These are phyloP conservation scores for Colletotrichum sansevieriae DNA, from an alignment of 2,329 filamentous ascomycete species.

Conservation along the genomic window DNA sequence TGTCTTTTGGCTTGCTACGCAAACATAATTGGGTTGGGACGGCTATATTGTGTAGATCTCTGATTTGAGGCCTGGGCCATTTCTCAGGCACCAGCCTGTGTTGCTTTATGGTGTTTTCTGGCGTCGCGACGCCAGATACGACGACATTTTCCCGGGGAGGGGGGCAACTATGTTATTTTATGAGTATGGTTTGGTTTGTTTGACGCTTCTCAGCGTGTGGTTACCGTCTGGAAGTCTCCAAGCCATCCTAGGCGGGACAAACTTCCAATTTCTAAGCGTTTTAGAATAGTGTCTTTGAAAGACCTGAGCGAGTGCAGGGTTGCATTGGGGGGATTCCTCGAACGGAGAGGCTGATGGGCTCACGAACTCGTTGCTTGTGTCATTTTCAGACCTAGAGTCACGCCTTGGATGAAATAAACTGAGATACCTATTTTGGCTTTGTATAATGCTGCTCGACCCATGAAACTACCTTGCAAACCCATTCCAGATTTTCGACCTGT, in stretches of 20 bases:
- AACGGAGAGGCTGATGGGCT: background rate
- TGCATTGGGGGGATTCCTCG: background rate
- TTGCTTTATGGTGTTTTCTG: conserved; percentile 17
- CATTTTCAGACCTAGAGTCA: conserved; percentile 34
- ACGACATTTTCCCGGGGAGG: background rate
- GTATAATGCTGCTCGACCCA: background rate
- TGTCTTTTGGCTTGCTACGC: conserved; percentile 20
- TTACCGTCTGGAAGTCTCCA: conserved; percentile 19
- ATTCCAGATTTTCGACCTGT: too few relatives aligned
- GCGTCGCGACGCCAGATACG: background rate
- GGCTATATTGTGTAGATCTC: background rate
- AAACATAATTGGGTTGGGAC: conserved; percentile 11
- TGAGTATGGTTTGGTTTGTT: conserved; percentile 24
- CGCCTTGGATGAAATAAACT: conserved; percentile 38
- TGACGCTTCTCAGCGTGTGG: conserved; percentile 9
- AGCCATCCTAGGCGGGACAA: conserved; percentile 8
- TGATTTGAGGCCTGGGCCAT: background rate
- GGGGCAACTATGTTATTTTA: conserved; percentile 21
- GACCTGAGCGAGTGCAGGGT: conserved; percentile 7
- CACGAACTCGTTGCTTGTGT: conserved; percentile 11
- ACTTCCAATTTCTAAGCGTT: conserved; percentile 20
- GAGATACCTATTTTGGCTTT: conserved; percentile 41
- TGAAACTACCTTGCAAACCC: background rate
- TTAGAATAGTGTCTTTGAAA: conserved; percentile 28
- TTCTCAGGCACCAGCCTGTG: background rate